Conservation (phyloP, 75 land plant genomes). For the Azolla pinnata region DNA sequence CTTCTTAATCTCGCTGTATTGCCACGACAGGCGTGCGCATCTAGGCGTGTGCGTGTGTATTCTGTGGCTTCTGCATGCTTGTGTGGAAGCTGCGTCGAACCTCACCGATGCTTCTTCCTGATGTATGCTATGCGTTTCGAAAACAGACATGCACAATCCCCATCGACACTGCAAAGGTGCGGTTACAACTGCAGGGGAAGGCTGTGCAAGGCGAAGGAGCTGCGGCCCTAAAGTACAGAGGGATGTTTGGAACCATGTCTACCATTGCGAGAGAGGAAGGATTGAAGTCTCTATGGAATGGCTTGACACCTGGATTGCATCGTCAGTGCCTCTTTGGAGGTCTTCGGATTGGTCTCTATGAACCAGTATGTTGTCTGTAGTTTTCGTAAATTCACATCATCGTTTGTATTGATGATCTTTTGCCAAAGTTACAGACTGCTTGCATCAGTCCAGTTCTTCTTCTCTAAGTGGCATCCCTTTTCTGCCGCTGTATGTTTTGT, state of each 20-base stretch:
- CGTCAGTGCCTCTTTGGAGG: constrained; percentile 92
- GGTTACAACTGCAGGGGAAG: constrained; percentile 92
- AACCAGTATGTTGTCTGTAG: constrained; percentile 49
- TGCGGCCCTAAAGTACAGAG: constrained; percentile 61
- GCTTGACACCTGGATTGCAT: constrained; percentile 88
- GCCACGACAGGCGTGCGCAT: neutral
- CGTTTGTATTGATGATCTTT: no score
- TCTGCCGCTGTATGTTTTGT: no score
- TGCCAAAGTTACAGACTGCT: no score
- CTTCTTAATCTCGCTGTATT: neutral
- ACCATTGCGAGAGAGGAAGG: constrained; percentile 98
- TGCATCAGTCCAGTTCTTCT: no score
- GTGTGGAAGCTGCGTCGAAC: no score
- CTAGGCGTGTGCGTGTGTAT: neutral
- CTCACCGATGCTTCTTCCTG: neutral
- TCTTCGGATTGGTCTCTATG: constrained; percentile 89
- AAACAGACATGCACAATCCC: constrained; percentile 84
- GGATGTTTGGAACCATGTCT: constrained; percentile 81
- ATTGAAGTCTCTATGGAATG: constrained; percentile 70
- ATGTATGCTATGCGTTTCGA: neutral
- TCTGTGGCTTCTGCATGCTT: neutral
- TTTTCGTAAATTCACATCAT: no score
- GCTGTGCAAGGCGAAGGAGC: constrained; percentile 37
- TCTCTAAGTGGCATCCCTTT: no score
- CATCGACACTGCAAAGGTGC: constrained; percentile 93